Evolutionary conservation across 208 protist species (phyloP), one percentile per base, ranked within the genome.

Genomic region (Borovskyia barvae): DNA sequence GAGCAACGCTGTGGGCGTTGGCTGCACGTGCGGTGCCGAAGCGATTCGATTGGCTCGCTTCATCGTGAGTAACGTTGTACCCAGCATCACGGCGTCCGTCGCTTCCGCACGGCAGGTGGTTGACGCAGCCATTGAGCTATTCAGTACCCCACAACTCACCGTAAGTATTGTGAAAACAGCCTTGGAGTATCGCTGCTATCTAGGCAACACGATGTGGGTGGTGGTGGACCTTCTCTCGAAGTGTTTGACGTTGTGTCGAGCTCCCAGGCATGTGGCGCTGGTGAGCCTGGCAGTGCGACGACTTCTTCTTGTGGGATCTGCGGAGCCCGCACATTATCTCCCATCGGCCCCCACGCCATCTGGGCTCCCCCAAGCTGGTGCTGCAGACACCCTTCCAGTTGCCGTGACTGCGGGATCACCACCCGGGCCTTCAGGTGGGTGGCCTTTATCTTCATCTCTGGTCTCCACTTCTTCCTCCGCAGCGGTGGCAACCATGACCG

Each of bases 11-110:
- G 56, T 91, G 25, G 73, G 74, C 49, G 33, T 41, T 22, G 63
- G 70, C 51, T 20, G 46, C 14, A 53, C 50, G 30, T 69, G 69
- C 6, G 78, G 54, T 15, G 62, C 61, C 36, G 47, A 77, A 4
- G 72, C 75, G 14, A 58, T 51, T 15, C 85, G 83, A 53, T 49
- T 81, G 11, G 52, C 81, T 17, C 41, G 60, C 11, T 53, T 74
- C 30, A 48, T 85, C 0, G 53, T 56, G 42, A 33, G 53, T 29
- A 35, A 65, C 46, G 43, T 56, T 46, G 40, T 52, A 33, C 11
- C 37, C 24, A 20, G 40, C 17, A 50, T 30, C 20, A 37, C 57
- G 6, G 50, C 52, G 5, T 28, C 64, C 7, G 62, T 47, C 15
- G 43, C 51, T 11, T n/a, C 65, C 14, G 43, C 51, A 2, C 55